Percentiles rank a stretch among this genome's conserved stretches.
These are phyloP conservation scores for Davidsoniella neocaledoniae DNA, from an alignment of 2,329 filamentous ascomycete genomes.

Conservation along the genomic window DNA sequence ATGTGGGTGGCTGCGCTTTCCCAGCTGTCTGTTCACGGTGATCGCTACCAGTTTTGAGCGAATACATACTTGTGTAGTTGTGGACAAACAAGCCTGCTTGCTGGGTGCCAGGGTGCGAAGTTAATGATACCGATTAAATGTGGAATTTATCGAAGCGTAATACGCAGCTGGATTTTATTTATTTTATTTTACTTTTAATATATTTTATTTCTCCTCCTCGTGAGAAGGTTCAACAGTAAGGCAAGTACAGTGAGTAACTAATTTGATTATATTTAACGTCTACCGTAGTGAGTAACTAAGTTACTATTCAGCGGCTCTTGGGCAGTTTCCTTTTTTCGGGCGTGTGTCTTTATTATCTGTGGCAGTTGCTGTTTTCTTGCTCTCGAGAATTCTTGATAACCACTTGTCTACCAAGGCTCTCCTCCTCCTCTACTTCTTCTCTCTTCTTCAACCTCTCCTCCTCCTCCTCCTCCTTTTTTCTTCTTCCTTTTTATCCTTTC, in stretches of 20 bases:
- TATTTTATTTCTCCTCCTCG: background rate
- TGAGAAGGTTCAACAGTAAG: background rate
- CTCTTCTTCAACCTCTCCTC: conserved; percentile 7
- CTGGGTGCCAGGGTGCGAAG: too few species aligned
- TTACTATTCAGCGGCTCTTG: too few species aligned
- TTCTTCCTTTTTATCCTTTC: conserved; percentile 6
- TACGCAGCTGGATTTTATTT: background rate
- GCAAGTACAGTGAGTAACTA: too few species aligned
- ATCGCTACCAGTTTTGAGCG: too few species aligned
- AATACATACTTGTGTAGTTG: too few species aligned
- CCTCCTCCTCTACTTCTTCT: conserved; percentile 4
- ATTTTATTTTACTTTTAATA: background rate
- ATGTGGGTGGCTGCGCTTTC: too few species aligned
- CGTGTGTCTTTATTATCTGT: conserved; percentile 6
- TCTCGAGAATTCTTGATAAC: background rate
- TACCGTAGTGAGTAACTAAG: too few species aligned
- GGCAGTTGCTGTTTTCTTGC: conserved; percentile 4
- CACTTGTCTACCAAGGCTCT: background rate
- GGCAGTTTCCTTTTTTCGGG: background rate
- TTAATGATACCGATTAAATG: too few species aligned
- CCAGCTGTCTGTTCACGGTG: too few species aligned
- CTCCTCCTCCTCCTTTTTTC: conserved; percentile 3
- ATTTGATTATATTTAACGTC: too few species aligned
- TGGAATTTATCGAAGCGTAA: too few species aligned
- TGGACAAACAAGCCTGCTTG: too few species aligned